Percentiles rank a stretch among this genome's conserved stretches.
These are phyloP conservation scores for Ascochyta clinopodiicola DNA, from an alignment of 2,329 filamentous ascomycete genomes.

Conservation along the genomic window DNA sequence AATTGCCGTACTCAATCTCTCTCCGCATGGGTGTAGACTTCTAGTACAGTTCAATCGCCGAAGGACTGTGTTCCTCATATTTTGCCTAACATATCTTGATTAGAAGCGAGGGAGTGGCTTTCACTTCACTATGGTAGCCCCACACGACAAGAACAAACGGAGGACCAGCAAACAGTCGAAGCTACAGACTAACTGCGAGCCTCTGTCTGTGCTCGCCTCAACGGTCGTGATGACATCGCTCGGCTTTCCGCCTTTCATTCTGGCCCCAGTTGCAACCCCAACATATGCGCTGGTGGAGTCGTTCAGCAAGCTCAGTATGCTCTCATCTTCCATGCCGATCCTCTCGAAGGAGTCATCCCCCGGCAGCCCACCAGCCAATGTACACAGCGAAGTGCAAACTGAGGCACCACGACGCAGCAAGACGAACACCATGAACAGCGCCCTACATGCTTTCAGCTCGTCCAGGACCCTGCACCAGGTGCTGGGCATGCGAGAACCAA, in stretches of 20 bases:
- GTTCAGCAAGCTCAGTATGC: background rate
- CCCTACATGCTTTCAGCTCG: constrained; percentile 9
- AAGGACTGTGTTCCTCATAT: background rate
- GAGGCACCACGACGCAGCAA: constrained; percentile 4
- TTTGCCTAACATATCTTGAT: background rate
- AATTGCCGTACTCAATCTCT: no score
- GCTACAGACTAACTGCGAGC: background rate
- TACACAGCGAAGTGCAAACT: constrained; percentile 1
- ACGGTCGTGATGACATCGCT: background rate
- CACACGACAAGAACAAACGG: background rate
- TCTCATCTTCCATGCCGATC: background rate
- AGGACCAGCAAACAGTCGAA: background rate
- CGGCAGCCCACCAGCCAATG: background rate
- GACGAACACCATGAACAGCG: background rate
- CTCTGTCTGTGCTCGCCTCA: background rate
- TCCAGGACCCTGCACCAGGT: constrained; percentile 20
- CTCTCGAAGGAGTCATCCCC: background rate
- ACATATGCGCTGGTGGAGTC: background rate
- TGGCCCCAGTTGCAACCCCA: background rate
- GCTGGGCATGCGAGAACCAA: constrained; percentile 15
- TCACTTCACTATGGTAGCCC: constrained; percentile 6
- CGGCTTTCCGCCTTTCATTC: background rate
- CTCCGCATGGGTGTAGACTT: background rate
- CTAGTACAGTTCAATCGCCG: no score
- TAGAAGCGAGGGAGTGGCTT: background rate